Evolutionary conservation across 208 protist species (phyloP).

Genomic region (Wallacemonas rigidus): DNA sequence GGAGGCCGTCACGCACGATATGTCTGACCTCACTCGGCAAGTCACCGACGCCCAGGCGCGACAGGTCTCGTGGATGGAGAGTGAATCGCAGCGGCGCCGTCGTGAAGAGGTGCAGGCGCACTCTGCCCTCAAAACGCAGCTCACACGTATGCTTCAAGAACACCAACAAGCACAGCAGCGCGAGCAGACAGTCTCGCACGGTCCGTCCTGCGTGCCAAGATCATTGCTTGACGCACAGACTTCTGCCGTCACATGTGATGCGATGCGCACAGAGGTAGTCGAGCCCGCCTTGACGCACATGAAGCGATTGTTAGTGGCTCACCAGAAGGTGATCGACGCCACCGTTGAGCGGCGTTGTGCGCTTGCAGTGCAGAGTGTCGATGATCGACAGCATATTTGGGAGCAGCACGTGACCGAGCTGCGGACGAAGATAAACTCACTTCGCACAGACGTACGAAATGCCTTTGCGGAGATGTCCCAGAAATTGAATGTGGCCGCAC

Average conservation of each 20-base stretch:
- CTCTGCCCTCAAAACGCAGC: not conserved
- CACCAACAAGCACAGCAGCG: not conserved
- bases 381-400: slow-evolving; percentile 39
- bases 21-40: slow-evolving; percentile 19
- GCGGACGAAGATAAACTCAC: slow-evolving; percentile 41
- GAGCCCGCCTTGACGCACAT: slow-evolving; percentile 71
- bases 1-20: slow-evolving; percentile 28
- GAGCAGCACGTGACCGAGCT: slow-evolving; percentile 62
- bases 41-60: slow-evolving; percentile 13
- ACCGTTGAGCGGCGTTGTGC: slow-evolving; percentile 69
- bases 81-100: not conserved
- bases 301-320: slow-evolving; percentile 62
- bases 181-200: not conserved
- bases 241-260: slow-evolving; percentile 12
- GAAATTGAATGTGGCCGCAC: slow-evolving; percentile 73
- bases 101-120: not conserved
- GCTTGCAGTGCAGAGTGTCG: slow-evolving; percentile 39
- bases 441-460: slow-evolving; percentile 67
- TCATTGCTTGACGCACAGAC: not conserved
- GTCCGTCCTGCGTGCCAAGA: not conserved
- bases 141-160: not conserved
- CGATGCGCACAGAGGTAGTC: slow-evolving; percentile 46
- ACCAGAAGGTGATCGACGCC: slow-evolving; percentile 73
- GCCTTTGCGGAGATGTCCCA: slow-evolving; percentile 62
- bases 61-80: slow-evolving; percentile 6